A percentile compares a stretch with the other conserved stretches of the same genome.
phyloP scores from a whole-genome alignment of 2,329 filamentous ascomycete species.

The Penicillium sp. region DNA sequence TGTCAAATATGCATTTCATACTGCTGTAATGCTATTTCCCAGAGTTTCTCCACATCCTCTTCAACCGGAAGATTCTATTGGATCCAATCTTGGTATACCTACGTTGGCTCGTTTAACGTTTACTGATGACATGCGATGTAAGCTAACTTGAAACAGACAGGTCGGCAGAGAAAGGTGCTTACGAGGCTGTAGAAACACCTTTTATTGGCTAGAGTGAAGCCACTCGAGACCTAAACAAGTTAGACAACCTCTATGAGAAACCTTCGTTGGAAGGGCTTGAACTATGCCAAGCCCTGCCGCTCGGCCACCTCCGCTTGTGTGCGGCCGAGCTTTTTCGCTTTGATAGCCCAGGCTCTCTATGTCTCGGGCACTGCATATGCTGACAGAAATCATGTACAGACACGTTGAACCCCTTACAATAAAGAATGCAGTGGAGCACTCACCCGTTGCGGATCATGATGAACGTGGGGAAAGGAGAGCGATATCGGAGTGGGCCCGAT shows the following conservation, averaged over 20 bases:
- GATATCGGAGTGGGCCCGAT: slow-evolving; percentile 1
- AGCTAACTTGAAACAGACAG: slow-evolving; percentile 15
- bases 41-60: background rate
- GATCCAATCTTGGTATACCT: background rate
- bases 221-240: background rate
- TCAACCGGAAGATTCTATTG: background rate
- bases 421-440: background rate
- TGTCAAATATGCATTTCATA: background rate
- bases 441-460: background rate
- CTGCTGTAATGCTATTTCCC: background rate
- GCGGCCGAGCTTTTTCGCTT: background rate
- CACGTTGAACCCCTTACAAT: background rate
- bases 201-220: background rate
- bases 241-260: background rate
- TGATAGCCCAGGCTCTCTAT: background rate
- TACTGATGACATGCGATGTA: background rate
- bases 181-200: background rate
- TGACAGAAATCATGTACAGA: background rate
- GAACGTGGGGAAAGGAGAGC: background rate
- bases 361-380: background rate
- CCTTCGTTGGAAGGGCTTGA: background rate
- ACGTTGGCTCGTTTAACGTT: background rate
- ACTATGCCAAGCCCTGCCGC: background rate
- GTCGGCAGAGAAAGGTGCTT: slow-evolving; percentile 13
- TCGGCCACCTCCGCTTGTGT: background rate